Percentiles rank a stretch among this genome's conserved stretches.
These are phyloP conservation scores for Rubus idaeus DNA, from an alignment of 306 rosid species.

Conservation along the genomic window DNA sequence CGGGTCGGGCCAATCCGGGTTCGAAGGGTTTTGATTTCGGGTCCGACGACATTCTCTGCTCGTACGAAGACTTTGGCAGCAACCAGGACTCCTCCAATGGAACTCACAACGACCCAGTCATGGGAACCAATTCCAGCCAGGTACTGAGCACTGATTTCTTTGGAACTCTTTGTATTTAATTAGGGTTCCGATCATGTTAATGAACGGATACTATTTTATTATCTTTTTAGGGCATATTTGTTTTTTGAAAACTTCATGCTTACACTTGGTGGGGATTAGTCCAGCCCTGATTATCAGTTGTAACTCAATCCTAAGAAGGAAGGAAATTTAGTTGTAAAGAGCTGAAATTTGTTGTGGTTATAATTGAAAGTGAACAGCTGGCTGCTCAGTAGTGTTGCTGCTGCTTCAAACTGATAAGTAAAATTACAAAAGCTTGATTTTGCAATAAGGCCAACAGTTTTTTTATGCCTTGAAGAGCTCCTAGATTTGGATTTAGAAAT, in stretches of 20 bases:
- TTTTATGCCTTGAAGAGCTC: neutral
- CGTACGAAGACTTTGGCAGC: constrained; percentile 51
- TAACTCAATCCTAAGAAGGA: too few relatives aligned
- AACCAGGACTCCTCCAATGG: constrained; percentile 57
- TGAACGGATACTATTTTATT: neutral
- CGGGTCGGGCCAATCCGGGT: constrained; percentile 59
- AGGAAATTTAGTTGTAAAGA: too few relatives aligned
- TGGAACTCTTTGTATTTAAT: neutral
- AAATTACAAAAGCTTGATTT: neutral
- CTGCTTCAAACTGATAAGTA: neutral
- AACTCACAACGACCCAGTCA: constrained; percentile 47
- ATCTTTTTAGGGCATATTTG: neutral
- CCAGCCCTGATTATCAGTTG: too few relatives aligned
- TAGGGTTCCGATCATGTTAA: neutral
- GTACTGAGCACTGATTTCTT: neutral
- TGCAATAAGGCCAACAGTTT: too few relatives aligned
- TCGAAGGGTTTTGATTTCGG: constrained; percentile 60
- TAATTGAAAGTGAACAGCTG: neutral
- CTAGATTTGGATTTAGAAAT: neutral
- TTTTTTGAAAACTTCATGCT: too few relatives aligned
- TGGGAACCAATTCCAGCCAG: constrained; percentile 16
- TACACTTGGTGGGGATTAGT: too few relatives aligned
- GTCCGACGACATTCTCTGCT: constrained; percentile 68
- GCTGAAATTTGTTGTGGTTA: neutral
- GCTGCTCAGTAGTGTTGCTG: neutral